Evolutionary conservation across 2,329 filamentous ascomycete species (phyloP).

Genomic region (Aspergillus pseudoglaucus): DNA sequence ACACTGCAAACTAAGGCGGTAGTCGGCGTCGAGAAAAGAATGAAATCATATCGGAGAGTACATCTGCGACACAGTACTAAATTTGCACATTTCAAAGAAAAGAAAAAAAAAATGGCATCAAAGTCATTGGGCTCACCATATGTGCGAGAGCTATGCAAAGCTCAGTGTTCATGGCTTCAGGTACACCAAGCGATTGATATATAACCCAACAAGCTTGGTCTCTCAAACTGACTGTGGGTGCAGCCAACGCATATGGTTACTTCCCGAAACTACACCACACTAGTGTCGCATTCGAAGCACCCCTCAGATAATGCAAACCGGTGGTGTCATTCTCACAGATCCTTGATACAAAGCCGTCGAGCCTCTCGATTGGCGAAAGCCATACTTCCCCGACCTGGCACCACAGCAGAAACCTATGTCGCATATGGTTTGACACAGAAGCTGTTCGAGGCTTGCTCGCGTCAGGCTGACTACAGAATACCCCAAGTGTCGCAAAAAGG

Average conservation of each 20-base stretch:
- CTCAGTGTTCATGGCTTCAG: slow-evolving; percentile 11
- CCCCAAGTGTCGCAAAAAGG: slow-evolving; percentile 60
- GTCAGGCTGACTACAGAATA: slow-evolving; percentile 70
- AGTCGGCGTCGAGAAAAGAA: neutral
- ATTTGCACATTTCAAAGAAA: neutral
- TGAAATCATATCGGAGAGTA: neutral
- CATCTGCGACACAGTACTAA: neutral
- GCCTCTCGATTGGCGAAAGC: slow-evolving; percentile 22
- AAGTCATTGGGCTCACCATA: slow-evolving; percentile 13
- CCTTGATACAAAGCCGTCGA: slow-evolving; percentile 13
- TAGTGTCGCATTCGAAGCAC: slow-evolving; percentile 10
- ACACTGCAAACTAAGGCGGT: slow-evolving; percentile 23
- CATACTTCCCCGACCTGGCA: slow-evolving; percentile 29
- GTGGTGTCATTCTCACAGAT: slow-evolving; percentile 1
- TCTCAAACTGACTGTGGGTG: neutral
- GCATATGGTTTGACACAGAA: slow-evolving; percentile 73
- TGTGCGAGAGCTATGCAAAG: slow-evolving; percentile 12
- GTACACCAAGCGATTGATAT: slow-evolving; percentile 6
- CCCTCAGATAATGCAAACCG: slow-evolving; percentile 7
- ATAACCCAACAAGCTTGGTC: neutral
- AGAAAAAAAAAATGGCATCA: slow-evolving; percentile 13
- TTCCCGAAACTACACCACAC: neutral
- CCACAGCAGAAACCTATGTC: slow-evolving; percentile 61
- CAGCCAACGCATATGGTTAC: neutral
- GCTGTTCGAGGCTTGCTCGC: slow-evolving; percentile 68